Evolutionary conservation across 805 yeast genomes (phyloP), one percentile per base, ranked within the genome.

Genomic region (Saccharomycopsis olivae): DNA sequence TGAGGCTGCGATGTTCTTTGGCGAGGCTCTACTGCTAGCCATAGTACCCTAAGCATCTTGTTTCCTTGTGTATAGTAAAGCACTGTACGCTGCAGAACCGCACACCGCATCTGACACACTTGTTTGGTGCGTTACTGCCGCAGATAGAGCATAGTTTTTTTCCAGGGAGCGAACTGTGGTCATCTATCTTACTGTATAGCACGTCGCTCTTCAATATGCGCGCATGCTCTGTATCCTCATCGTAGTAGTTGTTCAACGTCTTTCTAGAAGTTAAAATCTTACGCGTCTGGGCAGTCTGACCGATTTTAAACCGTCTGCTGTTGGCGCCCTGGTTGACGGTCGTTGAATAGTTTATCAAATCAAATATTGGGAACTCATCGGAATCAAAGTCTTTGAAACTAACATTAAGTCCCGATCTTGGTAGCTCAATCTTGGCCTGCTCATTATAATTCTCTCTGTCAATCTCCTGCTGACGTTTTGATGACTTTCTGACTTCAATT

Each of bases 181-280:
- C 30, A 16, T 38, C 42, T n/a, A 37, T 29, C 4, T 36, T 40
- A 18, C 38, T 25, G 34, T 32, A 43, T 16, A 40, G 27, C 16
- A 21, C 17, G 19, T 39, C 37, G 5, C 47, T 24, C 24, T 39
- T 45, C 29, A 45, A 19, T 10, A 45, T 16, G 14, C 86, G 95
- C 49, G 65, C 64, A 45, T 77, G 66, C 14, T 71, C 68, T 37
- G 75, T 81, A 33, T 77, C 67, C 31, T 56, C 65, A 52, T 71
- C 73, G 1, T 60, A 51, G 51, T 75, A 73, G 46, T 74, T 68
- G 51, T 73, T 81, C 58, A 82, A 76, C 1, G 92, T 43, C 17
- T 46, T 46, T 24, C 49, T 14, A 1, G 49, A 46, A n/a, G 29
- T 38, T 25, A 46, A 35, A n/a, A 46, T 38, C 34, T 43, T 46